Conservation (phyloP, 2,329 filamentous ascomycete species). For the Phialophora chinensis region DNA sequence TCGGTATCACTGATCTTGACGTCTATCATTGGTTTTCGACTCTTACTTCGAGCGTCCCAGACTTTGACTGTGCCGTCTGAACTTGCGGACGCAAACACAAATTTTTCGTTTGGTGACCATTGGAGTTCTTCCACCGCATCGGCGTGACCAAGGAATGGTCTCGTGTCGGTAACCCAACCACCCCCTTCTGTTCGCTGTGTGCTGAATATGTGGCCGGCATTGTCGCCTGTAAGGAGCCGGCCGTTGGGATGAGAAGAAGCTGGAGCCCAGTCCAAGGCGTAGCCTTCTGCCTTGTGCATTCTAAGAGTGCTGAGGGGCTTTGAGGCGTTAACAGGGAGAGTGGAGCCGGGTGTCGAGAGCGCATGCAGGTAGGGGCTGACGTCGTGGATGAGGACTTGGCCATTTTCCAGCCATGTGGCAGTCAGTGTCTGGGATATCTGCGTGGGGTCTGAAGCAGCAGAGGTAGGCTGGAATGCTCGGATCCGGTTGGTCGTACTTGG, state of each 20-base stretch:
- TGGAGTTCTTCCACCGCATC: slow-evolving; percentile 92
- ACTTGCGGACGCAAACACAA: slow-evolving; percentile 92
- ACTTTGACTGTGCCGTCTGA: slow-evolving; percentile 94
- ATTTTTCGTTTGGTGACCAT: slow-evolving; percentile 92
- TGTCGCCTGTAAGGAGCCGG: slow-evolving; percentile 90
- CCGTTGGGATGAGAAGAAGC: slow-evolving; percentile 69
- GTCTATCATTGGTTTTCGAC: slow-evolving; percentile 82
- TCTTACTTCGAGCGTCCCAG: slow-evolving; percentile 94
- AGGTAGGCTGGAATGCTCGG: slow-evolving; percentile 76
- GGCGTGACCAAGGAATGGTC: slow-evolving; percentile 81
- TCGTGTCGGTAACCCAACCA: slow-evolving; percentile 84
- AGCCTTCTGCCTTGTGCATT: slow-evolving; percentile 92
- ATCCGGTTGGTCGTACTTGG: slow-evolving; percentile 92
- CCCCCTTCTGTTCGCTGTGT: slow-evolving; percentile 87
- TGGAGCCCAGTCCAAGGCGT: slow-evolving; percentile 96
- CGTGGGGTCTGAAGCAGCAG: slow-evolving; percentile 69
- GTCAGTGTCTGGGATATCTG: slow-evolving; percentile 80
- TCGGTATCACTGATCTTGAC: slow-evolving; percentile 83
- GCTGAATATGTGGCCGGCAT: slow-evolving; percentile 84
- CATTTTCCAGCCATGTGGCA: slow-evolving; percentile 88
- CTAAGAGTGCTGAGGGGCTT: slow-evolving; percentile 86
- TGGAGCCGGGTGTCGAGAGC: slow-evolving; percentile 86
- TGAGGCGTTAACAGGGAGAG: slow-evolving; percentile 80
- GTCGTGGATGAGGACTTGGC: slow-evolving; percentile 87
- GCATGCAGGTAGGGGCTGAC: slow-evolving; percentile 85